Percentiles rank a stretch among this genome's conserved stretches.
These are phyloP conservation scores for Penicillium brevicompactum DNA, from an alignment of 2,329 filamentous ascomycete species.

Conservation along the genomic window DNA sequence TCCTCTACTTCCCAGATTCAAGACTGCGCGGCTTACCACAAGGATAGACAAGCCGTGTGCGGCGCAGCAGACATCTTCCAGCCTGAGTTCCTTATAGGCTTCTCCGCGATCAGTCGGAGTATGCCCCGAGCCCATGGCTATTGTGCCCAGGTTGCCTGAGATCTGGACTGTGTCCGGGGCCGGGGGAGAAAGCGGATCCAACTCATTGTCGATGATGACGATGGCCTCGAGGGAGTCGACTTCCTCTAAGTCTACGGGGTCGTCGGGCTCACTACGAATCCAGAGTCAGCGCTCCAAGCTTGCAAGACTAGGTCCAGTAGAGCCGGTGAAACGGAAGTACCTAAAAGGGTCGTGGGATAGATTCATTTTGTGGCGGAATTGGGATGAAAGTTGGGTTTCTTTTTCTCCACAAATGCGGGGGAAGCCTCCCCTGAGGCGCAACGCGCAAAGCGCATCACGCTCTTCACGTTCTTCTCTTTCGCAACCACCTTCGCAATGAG, in stretches of 20 bases:
- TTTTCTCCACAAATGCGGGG: conserved; percentile 12
- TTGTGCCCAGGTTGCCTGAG: conserved; percentile 45
- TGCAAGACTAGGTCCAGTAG: neutral
- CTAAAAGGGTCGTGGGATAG: conserved; percentile 3
- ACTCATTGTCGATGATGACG: conserved; percentile 58
- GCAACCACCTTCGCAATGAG: conserved; percentile 25
- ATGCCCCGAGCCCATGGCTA: conserved; percentile 42
- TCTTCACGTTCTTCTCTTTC: conserved; percentile 8
- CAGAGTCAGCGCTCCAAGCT: neutral
- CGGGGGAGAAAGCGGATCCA: conserved; percentile 55
- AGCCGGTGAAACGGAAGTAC: neutral
- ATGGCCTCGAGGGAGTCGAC: conserved; percentile 52
- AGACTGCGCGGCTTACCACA: conserved; percentile 43
- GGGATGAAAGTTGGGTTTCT: neutral
- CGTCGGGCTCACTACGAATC: conserved; percentile 2
- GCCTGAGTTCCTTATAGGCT: conserved; percentile 49
- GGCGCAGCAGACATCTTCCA: conserved; percentile 56
- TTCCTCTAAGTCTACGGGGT: conserved; percentile 33
- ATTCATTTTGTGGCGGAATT: neutral
- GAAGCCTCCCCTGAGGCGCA: neutral
- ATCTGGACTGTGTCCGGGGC: conserved; percentile 48
- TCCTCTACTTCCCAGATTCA: neutral
- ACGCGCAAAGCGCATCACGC: neutral
- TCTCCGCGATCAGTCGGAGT: conserved; percentile 42
- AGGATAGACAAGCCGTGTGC: conserved; percentile 58